Percentiles rank a stretch among this genome's conserved stretches.
phyloP scores from a whole-genome alignment of 1,284 basidiomycete species.

The Porodaedalea pini region DNA sequence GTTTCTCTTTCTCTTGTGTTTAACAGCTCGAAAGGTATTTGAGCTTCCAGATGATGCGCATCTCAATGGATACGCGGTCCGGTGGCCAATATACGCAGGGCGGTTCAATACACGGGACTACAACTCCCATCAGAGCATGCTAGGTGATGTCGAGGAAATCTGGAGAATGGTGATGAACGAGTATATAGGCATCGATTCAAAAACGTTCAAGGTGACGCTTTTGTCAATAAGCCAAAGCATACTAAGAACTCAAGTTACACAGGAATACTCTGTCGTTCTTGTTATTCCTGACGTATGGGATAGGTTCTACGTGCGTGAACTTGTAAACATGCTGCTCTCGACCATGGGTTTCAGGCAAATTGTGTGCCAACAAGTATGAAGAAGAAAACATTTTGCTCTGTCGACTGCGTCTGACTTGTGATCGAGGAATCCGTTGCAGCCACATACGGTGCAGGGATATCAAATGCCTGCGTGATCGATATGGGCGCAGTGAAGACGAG shows the following conservation, averaged over 20 bases:
- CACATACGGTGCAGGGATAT: constrained; percentile 93
- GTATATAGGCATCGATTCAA: constrained; percentile 54
- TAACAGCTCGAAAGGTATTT: constrained; percentile 52
- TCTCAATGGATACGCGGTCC: constrained; percentile 58
- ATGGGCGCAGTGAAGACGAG: constrained; percentile 85
- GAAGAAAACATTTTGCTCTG: background rate
- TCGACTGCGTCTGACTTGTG: background rate
- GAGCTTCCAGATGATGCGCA: constrained; percentile 64
- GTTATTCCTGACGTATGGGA: constrained; percentile 94
- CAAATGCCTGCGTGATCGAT: constrained; percentile 93
- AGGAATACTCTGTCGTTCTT: constrained; percentile 87
- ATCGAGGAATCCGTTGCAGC: constrained; percentile 88
- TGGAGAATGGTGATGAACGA: constrained; percentile 59
- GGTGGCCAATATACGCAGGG: constrained; percentile 75
- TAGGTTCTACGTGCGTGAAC: constrained; percentile 75
- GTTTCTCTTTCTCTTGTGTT: constrained; percentile 15
- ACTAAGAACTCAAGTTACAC: constrained; percentile 5
- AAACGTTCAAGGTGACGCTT: constrained; percentile 56
- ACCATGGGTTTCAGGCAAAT: constrained; percentile 91
- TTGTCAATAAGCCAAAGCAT: background rate
- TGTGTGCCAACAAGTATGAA: constrained; percentile 78
- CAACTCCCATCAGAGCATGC: constrained; percentile 58
- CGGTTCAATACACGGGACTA: constrained; percentile 83
- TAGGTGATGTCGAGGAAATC: constrained; percentile 78
- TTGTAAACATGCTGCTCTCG: constrained; percentile 73